Evolutionary conservation across 306 rosid species (phyloP).

Genomic region (Mimosa bimucronata): DNA sequence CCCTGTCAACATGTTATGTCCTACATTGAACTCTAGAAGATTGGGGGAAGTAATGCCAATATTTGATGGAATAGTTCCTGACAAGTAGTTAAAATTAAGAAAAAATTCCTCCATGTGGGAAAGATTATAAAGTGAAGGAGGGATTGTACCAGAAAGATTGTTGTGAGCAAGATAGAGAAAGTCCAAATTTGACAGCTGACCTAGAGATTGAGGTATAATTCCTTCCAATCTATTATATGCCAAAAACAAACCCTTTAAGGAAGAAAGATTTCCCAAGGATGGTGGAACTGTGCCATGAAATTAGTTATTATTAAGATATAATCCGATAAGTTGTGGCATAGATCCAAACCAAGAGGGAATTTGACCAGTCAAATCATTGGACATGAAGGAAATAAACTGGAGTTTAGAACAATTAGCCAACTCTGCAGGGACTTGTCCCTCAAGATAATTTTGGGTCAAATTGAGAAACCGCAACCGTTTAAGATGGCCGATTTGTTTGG

Average conservation of each 20-base stretch:
- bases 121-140: constrained; percentile 39
- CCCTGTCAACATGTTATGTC: not conserved
- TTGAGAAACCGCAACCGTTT: too few species aligned
- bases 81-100: not conserved
- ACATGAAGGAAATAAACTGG: too few species aligned
- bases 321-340: too few species aligned
- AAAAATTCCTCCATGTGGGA: not conserved
- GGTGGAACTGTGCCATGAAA: too few species aligned
- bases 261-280: too few species aligned
- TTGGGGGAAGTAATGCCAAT: constrained; percentile 26
- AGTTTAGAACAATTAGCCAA: too few species aligned
- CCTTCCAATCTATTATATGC: constrained; percentile 27
- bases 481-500: too few species aligned
- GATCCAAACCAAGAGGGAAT: too few species aligned
- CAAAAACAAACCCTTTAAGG: not conserved
- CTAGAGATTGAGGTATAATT: constrained; percentile 25
- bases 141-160: not conserved
- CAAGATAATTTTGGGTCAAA: too few species aligned
- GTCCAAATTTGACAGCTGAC: constrained; percentile 28
- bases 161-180: not conserved
- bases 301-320: too few species aligned
- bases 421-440: too few species aligned
- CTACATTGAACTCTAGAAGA: not conserved
- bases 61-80: constrained; percentile 23
- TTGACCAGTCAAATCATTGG: too few species aligned